Conservation (phyloP, 768 basidiomycete species). For the Russula brevipes region DNA sequence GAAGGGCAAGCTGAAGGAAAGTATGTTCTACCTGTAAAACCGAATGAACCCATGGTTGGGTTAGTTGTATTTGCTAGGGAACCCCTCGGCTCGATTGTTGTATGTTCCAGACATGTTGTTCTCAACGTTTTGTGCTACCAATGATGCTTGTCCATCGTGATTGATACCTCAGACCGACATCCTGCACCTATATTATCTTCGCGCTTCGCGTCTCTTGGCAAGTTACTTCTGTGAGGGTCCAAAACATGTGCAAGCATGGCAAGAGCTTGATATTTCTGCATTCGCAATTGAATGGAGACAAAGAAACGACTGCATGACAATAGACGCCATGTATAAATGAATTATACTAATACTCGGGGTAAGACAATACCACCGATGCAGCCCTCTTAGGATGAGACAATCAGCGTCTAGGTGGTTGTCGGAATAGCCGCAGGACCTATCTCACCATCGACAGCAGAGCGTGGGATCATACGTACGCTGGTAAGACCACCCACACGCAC, state of each 20-base stretch:
- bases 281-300: no score
- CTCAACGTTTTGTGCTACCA: background rate
- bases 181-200: background rate
- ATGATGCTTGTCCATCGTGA: background rate
- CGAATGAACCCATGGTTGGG: background rate
- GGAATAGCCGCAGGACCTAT: background rate
- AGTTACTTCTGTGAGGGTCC: no score
- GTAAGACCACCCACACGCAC: constrained; percentile 20
- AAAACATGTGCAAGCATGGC: no score
- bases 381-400: background rate
- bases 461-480: constrained; percentile 20
- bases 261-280: no score
- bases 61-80: background rate
- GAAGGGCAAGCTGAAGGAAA: constrained; percentile 49
- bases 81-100: background rate
- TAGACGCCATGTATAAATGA: background rate
- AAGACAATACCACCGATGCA: background rate
- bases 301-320: background rate
- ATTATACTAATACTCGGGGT: background rate
- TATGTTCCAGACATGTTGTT: background rate
- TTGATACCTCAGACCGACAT: background rate
- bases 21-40: constrained; percentile 69
- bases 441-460: constrained; percentile 8
- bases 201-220: background rate
- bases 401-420: background rate